Evolutionary conservation across 2,329 filamentous ascomycete species (phyloP).

Genomic region (Xylariaceae sp.): DNA sequence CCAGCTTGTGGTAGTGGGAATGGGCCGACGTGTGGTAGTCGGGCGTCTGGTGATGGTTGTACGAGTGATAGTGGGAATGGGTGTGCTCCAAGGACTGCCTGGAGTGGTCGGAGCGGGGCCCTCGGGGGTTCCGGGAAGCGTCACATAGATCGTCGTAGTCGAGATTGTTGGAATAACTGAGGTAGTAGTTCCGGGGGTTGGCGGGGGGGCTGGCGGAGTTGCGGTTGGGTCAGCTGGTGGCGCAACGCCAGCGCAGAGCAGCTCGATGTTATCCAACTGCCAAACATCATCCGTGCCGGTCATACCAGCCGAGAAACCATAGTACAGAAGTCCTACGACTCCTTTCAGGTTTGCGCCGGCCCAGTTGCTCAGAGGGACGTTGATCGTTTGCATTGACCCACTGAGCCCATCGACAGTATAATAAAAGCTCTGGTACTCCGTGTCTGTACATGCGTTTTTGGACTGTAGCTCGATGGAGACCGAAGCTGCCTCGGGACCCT

Average conservation of each 20-base stretch:
- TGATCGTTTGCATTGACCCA: conserved; percentile 45
- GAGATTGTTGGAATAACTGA: background rate
- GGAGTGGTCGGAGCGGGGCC: background rate
- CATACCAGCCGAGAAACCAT: conserved; percentile 25
- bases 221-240: conserved; percentile 12
- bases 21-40: conserved; percentile 1
- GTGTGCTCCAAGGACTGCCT: background rate
- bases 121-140: background rate
- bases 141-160: background rate
- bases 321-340: conserved; percentile 38
- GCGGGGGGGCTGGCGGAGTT: conserved; percentile 4
- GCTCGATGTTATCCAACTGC: conserved; percentile 44
- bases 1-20: conserved; percentile 3
- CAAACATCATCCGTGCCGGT: conserved; percentile 35
- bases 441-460: conserved; percentile 13
- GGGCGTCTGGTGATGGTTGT: background rate
- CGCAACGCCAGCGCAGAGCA: conserved; percentile 33
- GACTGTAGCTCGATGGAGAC: conserved; percentile 27
- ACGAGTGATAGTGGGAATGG: background rate
- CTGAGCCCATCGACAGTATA: conserved; percentile 42
- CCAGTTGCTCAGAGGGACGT: conserved; percentile 43
- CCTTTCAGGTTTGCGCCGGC: conserved; percentile 45
- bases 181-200: conserved; percentile 3
- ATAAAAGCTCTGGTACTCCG: conserved; percentile 35
- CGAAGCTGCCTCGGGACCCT: conserved; percentile 25